phyloP scores from a whole-genome alignment of 129 eudicot species.

The Tagetes patula region DNA sequence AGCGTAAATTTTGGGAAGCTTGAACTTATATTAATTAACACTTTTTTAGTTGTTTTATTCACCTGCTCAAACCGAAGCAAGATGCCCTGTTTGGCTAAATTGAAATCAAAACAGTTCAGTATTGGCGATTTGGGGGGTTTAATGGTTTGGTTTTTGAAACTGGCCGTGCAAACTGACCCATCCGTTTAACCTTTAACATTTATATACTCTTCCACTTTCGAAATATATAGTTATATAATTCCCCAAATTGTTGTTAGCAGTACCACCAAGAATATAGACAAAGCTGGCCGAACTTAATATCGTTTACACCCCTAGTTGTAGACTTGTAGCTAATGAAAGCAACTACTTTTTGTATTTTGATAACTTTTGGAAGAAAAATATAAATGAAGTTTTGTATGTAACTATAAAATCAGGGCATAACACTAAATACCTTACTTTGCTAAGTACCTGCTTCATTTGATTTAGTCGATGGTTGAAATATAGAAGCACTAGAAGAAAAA shows the following conservation, averaged over 20 bases:
- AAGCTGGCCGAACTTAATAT: not conserved
- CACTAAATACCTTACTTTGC: not conserved
- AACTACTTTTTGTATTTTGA: not conserved
- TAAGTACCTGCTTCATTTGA: conserved; percentile 16
- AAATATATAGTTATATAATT: not conserved
- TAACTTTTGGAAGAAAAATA: not conserved
- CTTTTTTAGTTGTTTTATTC: too few species aligned
- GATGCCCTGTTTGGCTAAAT: not conserved
- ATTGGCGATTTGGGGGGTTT: not conserved
- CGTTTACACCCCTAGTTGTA: not conserved
- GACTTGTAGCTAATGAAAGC: not conserved
- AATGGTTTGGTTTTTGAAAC: too few species aligned
- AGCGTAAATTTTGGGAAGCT: not conserved
- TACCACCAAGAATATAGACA: not conserved
- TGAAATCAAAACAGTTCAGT: not conserved
- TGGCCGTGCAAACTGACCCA: not conserved
- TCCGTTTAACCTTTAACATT: not conserved
- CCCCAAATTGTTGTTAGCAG: not conserved
- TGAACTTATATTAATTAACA: not conserved
- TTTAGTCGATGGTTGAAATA: conserved; percentile 15
- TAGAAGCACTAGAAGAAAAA: conserved; percentile 12
- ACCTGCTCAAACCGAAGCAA: not conserved
- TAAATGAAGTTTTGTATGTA: not conserved
- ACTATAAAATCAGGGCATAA: not conserved
- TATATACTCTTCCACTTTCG: not conserved